A percentile compares a stretch with the other conserved stretches of the same genome.
Conservation (phyloP, 306 rosid genomes). For the Malus domestica region DNA sequence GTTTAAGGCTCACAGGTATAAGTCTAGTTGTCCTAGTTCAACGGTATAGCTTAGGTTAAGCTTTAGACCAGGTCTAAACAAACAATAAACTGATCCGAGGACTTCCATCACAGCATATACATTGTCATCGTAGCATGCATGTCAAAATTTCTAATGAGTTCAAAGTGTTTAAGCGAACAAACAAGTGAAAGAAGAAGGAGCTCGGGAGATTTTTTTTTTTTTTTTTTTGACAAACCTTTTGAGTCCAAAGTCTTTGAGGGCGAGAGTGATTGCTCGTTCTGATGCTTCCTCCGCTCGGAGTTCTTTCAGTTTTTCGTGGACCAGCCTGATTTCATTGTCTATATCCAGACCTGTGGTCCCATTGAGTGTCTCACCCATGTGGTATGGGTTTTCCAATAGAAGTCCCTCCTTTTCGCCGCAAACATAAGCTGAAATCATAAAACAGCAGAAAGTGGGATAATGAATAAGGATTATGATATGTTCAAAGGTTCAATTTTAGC, state of each 20-base stretch:
- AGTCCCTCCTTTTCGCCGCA: conserved; percentile 69
- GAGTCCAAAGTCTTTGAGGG: conserved; percentile 68
- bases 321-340: conserved; percentile 35
- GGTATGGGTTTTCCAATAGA: conserved; percentile 43
- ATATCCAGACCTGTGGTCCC: conserved; percentile 53
- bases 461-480: background rate
- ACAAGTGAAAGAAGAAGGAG: background rate
- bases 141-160: background rate
- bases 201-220: background rate
- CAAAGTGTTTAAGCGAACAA: background rate
- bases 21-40: no score
- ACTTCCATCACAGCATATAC: no score
- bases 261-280: conserved; percentile 29
- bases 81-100: no score
- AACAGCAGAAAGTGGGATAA: background rate
- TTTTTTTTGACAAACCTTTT: conserved; percentile 32
- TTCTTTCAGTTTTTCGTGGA: conserved; percentile 24
- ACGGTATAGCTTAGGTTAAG: no score
- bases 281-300: conserved; percentile 35
- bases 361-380: conserved; percentile 58
- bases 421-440: conserved; percentile 50
- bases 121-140: background rate
- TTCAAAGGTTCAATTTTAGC: no score
- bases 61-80: no score
- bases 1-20: no score